phyloP scores from a whole-genome alignment of 2,329 filamentous ascomycete species.

The Ophiobolus disseminans region DNA sequence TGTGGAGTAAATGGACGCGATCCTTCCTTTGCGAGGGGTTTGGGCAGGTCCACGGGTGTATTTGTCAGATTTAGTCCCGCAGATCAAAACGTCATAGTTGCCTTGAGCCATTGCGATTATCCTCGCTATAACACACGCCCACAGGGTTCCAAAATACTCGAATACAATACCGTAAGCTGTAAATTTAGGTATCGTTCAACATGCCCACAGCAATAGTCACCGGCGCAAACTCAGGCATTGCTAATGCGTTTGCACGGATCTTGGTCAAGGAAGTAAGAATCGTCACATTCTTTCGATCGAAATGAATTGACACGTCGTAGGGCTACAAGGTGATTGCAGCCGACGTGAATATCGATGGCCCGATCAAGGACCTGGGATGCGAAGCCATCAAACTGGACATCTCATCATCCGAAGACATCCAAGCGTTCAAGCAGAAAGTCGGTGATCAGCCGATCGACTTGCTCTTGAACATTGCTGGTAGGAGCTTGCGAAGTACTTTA shows the following conservation, averaged over 20 bases:
- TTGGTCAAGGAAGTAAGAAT: constrained; percentile 34
- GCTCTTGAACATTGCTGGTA: constrained; percentile 48
- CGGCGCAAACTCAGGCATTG: constrained; percentile 53
- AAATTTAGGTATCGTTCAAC: constrained; percentile 1
- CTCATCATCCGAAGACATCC: constrained; percentile 43
- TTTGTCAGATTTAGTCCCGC: too few species aligned
- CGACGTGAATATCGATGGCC: constrained; percentile 37
- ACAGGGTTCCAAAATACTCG: neutral
- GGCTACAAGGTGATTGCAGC: constrained; percentile 43
- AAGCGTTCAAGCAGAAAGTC: constrained; percentile 40
- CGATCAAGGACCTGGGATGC: constrained; percentile 42
- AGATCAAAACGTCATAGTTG: too few species aligned
- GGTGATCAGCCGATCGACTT: constrained; percentile 44
- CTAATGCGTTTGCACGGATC: constrained; percentile 45
- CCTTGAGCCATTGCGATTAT: too few species aligned
- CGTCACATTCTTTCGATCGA: too few species aligned
- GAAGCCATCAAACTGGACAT: constrained; percentile 45
- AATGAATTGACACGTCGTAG: neutral
- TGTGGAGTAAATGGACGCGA: too few species aligned
- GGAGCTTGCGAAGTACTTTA: too few species aligned
- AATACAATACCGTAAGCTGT: neutral
- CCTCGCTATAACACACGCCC: too few species aligned
- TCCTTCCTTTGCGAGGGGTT: too few species aligned
- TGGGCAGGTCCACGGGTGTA: too few species aligned
- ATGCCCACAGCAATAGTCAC: constrained; percentile 53